phyloP scores from a whole-genome alignment of 129 eudicot genomes.

The Helichrysum umbraculigerum region DNA sequence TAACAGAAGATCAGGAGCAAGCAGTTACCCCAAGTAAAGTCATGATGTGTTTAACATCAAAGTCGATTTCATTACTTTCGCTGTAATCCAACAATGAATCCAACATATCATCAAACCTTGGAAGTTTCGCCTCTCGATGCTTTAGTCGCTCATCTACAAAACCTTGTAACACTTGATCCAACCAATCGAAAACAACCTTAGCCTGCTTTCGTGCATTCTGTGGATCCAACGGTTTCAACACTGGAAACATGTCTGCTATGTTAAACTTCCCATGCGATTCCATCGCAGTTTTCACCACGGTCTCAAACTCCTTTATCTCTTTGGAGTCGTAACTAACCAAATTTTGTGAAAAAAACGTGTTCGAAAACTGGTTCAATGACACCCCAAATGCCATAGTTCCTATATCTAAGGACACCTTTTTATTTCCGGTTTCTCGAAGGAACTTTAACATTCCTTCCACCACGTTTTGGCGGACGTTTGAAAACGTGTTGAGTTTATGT shows the following conservation, averaged over 20 bases:
- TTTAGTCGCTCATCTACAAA: slow-evolving; percentile 27
- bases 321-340: slow-evolving; percentile 32
- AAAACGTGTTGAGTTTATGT: slow-evolving; percentile 35
- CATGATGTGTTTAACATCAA: slow-evolving; percentile 23
- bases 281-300: slow-evolving; percentile 33
- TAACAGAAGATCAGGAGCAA: not conserved
- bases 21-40: slow-evolving; percentile 36
- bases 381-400: slow-evolving; percentile 47
- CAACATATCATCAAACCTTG: slow-evolving; percentile 45
- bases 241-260: slow-evolving; percentile 44
- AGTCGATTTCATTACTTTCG: slow-evolving; percentile 24
- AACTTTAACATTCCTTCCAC: slow-evolving; percentile 33
- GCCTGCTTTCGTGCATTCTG: slow-evolving; percentile 45
- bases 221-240: slow-evolving; percentile 41
- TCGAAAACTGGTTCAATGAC: slow-evolving; percentile 45
- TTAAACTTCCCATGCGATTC: slow-evolving; percentile 52
- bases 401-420: slow-evolving; percentile 27
- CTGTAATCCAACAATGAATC: slow-evolving; percentile 45
- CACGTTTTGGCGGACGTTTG: slow-evolving; percentile 28
- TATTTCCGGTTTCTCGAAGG: slow-evolving; percentile 14
- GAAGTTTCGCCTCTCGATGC: slow-evolving; percentile 21
- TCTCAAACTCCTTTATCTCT: slow-evolving; percentile 32
- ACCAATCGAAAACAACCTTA: slow-evolving; percentile 31
- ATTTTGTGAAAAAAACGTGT: slow-evolving; percentile 40
- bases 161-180: slow-evolving; percentile 28